These are phyloP conservation scores for Filobasidium floriforme DNA, from an alignment of 768 basidiomycete genomes.

Conservation along the genomic window DNA sequence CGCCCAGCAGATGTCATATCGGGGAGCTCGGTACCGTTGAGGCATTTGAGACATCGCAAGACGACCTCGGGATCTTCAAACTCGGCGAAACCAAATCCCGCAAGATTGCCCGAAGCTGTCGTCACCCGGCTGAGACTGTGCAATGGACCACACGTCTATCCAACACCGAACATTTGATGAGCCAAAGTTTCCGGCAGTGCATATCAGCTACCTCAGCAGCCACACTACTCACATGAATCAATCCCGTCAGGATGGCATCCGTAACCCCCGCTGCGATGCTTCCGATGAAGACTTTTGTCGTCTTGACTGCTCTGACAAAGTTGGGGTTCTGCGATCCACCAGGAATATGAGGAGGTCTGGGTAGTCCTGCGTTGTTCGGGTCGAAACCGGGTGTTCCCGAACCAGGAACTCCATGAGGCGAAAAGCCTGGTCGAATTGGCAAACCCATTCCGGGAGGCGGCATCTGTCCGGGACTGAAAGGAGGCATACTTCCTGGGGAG, in stretches of 20 bases:
- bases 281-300: conserved; percentile 77
- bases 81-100: conserved; percentile 95
- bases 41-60: conserved; percentile 60
- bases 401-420: not conserved
- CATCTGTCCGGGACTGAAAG: conserved; percentile 22
- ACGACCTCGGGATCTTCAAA: conserved; percentile 90
- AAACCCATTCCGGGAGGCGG: conserved; percentile 24
- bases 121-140: conserved; percentile 86
- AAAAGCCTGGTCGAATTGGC: not conserved
- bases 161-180: no score
- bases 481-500: conserved; percentile 12
- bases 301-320: conserved; percentile 49
- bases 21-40: conserved; percentile 60
- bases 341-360: conserved; percentile 26
- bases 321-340: conserved; percentile 28
- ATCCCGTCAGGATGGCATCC: conserved; percentile 67
- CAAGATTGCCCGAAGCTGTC: conserved; percentile 84
- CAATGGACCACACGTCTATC: conserved; percentile 79
- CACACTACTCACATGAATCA: conserved; percentile 59
- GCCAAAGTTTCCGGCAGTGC: not conserved
- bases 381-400: conserved; percentile 8
- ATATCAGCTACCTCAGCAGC: not conserved
- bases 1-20: conserved; percentile 47
- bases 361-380: conserved; percentile 23
- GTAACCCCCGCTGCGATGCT: conserved; percentile 90